A percentile compares a stretch with the other conserved stretches of the same genome.
Conservation (phyloP, 176 grass and related monocot genomes). For the Cocos nucifera region DNA sequence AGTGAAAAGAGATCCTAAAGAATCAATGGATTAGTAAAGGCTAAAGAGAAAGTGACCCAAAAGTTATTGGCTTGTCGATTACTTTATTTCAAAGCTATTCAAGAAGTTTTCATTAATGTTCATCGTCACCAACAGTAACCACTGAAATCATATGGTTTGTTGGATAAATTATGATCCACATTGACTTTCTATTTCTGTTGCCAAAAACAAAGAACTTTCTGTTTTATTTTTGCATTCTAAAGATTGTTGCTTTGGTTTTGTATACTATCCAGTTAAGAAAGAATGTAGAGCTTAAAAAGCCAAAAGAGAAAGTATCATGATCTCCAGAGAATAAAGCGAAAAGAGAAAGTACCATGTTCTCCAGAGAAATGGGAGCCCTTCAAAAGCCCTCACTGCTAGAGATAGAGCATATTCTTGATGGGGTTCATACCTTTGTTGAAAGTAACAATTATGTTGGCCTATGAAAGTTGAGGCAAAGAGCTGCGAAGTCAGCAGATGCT, state of each 20-base stretch:
- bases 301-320: slow-evolving; percentile 54
- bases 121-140: slow-evolving; percentile 10
- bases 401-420: slow-evolving; percentile 22
- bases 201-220: slow-evolving; percentile 19
- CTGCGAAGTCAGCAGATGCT: slow-evolving; percentile 49
- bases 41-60: slow-evolving; percentile 22
- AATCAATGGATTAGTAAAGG: slow-evolving; percentile 20
- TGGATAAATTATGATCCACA: slow-evolving; percentile 23
- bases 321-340: slow-evolving; percentile 39
- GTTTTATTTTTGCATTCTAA: slow-evolving; percentile 34
- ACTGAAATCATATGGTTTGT: slow-evolving; percentile 11
- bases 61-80: slow-evolving; percentile 12
- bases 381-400: slow-evolving; percentile 38
- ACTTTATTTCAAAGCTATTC: slow-evolving; percentile 15
- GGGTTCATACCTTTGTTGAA: slow-evolving; percentile 28
- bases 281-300: slow-evolving; percentile 54
- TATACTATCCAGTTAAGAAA: slow-evolving; percentile 77
- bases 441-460: slow-evolving; percentile 60
- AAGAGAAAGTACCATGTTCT: slow-evolving; percentile 46
- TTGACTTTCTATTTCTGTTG: slow-evolving; percentile 18
- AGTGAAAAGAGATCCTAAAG: slow-evolving; percentile 17
- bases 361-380: slow-evolving; percentile 48
- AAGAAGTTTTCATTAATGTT: slow-evolving; percentile 7
- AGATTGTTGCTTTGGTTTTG: slow-evolving; percentile 46
- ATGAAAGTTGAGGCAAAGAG: slow-evolving; percentile 62